Evolutionary conservation across 1,284 basidiomycete species (phyloP).

Genomic region (Microbotryomycetes sp.): DNA sequence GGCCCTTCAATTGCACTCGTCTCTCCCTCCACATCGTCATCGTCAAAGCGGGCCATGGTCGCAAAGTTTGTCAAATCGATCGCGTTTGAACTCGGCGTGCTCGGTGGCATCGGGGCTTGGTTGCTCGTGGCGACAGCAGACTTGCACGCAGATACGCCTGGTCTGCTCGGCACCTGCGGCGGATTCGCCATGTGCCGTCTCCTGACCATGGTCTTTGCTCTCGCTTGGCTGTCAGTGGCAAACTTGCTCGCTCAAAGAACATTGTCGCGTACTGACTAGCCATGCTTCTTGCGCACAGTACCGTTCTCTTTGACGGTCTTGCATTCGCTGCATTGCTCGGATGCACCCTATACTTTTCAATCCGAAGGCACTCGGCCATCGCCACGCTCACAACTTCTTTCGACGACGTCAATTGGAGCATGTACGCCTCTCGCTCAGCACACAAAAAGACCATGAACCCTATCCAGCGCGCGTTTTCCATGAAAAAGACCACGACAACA

Average conservation of each 20-base stretch:
- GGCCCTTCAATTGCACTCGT: not conserved
- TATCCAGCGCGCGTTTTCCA: not conserved
- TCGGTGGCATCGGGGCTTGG: not conserved
- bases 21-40: not conserved
- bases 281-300: not conserved
- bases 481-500: not conserved
- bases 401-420: slow-evolving; percentile 24
- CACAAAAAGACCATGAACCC: not conserved
- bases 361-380: slow-evolving; percentile 18
- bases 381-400: slow-evolving; percentile 18
- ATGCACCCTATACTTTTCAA: slow-evolving; percentile 25
- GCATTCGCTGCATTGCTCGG: slow-evolving; percentile 23
- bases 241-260: not conserved
- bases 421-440: slow-evolving; percentile 19
- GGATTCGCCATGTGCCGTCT: slow-evolving; percentile 21
- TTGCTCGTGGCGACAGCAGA: not conserved
- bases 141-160: slow-evolving; percentile 16
- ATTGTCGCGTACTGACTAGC: not conserved
- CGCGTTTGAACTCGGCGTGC: not conserved
- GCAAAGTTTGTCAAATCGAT: not conserved
- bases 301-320: slow-evolving; percentile 17
- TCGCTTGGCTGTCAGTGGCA: slow-evolving; percentile 11
- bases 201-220: slow-evolving; percentile 14
- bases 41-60: not conserved
- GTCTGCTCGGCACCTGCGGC: slow-evolving; percentile 20